A percentile compares a stretch with the other conserved stretches of the same genome.
phyloP scores from a whole-genome alignment of 306 rosid genomes.

The Cicer chorassanicum region DNA sequence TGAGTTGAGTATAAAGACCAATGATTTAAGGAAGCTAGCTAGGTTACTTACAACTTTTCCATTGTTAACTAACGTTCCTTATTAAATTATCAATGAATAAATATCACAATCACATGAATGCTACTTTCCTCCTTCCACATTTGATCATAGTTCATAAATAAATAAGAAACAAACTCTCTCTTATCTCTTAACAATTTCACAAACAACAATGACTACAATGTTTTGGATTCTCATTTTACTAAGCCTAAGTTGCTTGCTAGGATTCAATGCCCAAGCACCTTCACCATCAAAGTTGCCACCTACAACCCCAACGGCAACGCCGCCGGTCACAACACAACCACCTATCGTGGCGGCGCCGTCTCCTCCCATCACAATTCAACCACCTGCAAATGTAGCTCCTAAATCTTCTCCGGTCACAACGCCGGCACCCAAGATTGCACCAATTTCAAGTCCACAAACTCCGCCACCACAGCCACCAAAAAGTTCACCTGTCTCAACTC shows the following conservation, averaged over 20 bases:
- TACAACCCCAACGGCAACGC: constrained; percentile 23
- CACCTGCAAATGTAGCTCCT: constrained; percentile 56
- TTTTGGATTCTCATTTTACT: constrained; percentile 40
- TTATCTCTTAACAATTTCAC: constrained; percentile 5
- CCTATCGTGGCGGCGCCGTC: constrained; percentile 34
- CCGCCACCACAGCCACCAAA: constrained; percentile 67
- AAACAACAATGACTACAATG: constrained; percentile 45
- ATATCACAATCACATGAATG: constrained; percentile 58
- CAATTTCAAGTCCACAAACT: constrained; percentile 55
- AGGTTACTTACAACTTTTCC: not conserved
- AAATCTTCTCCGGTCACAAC: constrained; percentile 56
- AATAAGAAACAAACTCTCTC: constrained; percentile 34
- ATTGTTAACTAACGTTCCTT: constrained; percentile 12
- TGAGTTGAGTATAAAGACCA: not conserved
- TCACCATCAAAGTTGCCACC: constrained; percentile 23
- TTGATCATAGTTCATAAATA: constrained; percentile 33
- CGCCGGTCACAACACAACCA: constrained; percentile 39
- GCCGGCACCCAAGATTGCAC: constrained; percentile 63
- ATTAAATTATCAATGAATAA: constrained; percentile 46
- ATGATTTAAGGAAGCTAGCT: not conserved
- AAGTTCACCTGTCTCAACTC: constrained; percentile 53
- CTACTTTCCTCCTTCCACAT: constrained; percentile 48
- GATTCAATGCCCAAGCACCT: constrained; percentile 49
- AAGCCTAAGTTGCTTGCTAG: constrained; percentile 35
- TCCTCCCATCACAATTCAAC: constrained; percentile 55